These are phyloP conservation scores for Rauvolfia tetraphylla DNA, from an alignment of 257 asterid species.

Conservation along the genomic window DNA sequence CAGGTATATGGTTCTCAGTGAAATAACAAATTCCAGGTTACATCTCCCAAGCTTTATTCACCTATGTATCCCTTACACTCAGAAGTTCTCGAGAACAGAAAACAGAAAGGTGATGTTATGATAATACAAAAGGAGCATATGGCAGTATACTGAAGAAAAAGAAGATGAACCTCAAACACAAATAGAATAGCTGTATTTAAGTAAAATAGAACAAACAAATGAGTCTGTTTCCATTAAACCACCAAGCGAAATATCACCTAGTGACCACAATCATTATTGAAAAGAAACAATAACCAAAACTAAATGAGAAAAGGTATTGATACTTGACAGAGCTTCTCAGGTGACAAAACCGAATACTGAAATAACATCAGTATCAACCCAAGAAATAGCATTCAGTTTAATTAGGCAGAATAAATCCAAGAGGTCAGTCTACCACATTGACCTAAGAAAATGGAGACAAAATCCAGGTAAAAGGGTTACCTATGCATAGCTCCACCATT, in stretches of 20 bases:
- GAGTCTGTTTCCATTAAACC: background rate
- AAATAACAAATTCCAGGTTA: background rate
- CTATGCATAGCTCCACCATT: slow-evolving; percentile 50
- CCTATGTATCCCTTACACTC: background rate
- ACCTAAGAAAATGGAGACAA: background rate
- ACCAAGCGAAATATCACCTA: background rate
- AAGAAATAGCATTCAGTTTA: background rate
- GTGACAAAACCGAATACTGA: background rate
- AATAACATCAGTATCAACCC: background rate
- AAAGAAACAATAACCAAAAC: background rate
- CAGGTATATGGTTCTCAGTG: background rate
- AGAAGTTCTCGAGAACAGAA: background rate
- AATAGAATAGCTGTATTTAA: background rate
- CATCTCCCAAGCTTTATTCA: background rate
- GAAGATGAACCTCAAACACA: background rate
- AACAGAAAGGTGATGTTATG: background rate
- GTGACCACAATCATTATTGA: background rate
- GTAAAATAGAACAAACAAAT: background rate
- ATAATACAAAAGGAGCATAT: background rate
- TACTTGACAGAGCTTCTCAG: background rate
- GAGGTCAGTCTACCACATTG: background rate
- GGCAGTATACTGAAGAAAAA: background rate
- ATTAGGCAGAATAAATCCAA: background rate
- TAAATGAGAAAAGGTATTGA: background rate
- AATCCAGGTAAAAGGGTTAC: slow-evolving; percentile 25